A percentile compares a stretch with the other conserved stretches of the same genome.
These are phyloP conservation scores for Fraxinus floribunda DNA, from an alignment of 305 asterid species.

Conservation along the genomic window DNA sequence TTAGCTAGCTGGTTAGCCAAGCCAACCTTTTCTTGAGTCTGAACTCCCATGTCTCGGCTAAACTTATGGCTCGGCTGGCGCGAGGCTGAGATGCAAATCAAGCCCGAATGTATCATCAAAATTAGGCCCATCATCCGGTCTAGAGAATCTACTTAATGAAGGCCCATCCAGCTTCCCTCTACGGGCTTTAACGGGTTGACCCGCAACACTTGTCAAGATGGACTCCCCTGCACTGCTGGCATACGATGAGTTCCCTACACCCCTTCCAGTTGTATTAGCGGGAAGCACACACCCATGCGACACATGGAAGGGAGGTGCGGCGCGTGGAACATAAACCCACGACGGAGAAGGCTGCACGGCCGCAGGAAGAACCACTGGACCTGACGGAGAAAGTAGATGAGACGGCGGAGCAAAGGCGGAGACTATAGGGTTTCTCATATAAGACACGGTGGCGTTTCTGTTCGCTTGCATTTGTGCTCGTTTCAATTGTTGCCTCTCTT, in stretches of 20 bases:
- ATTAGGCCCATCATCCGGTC: conserved; percentile 53
- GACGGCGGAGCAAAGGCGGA: conserved; percentile 76
- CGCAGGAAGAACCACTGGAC: conserved; percentile 31
- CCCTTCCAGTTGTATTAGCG: conserved; percentile 30
- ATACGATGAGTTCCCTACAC: conserved; percentile 38
- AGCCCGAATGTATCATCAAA: conserved; percentile 63
- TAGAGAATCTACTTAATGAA: conserved; percentile 71
- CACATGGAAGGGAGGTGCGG: conserved; percentile 64
- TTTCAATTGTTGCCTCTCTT: conserved; percentile 78
- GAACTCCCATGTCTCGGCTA: background rate
- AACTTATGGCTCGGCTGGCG: conserved; percentile 60
- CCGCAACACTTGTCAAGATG: conserved; percentile 40
- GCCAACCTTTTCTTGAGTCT: background rate
- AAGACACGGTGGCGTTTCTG: conserved; percentile 76
- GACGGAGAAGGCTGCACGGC: conserved; percentile 40
- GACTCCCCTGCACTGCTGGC: conserved; percentile 51
- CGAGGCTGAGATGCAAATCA: conserved; percentile 73
- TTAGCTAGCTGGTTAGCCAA: background rate
- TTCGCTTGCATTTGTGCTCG: conserved; percentile 85
- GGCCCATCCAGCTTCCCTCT: conserved; percentile 64
- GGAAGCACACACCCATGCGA: conserved; percentile 69
- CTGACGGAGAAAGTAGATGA: conserved; percentile 63
- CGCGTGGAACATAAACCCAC: conserved; percentile 78
- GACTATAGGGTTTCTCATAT: conserved; percentile 78
- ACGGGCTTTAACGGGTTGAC: conserved; percentile 53